A percentile compares a stretch with the other conserved stretches of the same genome.
phyloP scores from a whole-genome alignment of 2,329 filamentous ascomycete species.

The Aspergillus fumigatiaffinis region DNA sequence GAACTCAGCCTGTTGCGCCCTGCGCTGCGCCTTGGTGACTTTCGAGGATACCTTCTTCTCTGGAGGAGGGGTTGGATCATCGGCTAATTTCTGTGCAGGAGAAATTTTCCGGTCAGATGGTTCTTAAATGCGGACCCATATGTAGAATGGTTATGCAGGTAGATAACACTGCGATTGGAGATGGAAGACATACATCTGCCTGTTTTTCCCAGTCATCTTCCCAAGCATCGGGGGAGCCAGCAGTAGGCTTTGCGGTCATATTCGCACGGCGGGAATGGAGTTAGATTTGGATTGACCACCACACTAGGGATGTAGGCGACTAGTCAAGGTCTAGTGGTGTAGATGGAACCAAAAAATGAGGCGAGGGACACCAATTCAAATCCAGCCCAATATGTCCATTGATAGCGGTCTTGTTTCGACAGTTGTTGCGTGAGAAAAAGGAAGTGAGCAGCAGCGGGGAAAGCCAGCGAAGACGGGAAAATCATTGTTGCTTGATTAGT shows the following conservation, averaged over 20 bases:
- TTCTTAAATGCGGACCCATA: background rate
- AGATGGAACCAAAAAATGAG: background rate
- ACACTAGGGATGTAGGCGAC: background rate
- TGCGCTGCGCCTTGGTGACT: constrained; percentile 70
- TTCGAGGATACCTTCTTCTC: constrained; percentile 48
- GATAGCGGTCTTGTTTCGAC: background rate
- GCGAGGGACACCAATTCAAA: background rate
- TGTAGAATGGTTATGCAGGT: background rate
- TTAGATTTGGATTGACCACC: background rate
- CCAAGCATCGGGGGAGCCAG: constrained; percentile 72
- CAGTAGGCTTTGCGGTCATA: constrained; percentile 44
- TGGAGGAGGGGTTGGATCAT: constrained; percentile 35
- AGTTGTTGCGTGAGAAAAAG: background rate
- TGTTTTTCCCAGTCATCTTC: constrained; percentile 84
- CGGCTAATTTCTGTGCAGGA: constrained; percentile 36
- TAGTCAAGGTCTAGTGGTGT: background rate
- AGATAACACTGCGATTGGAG: background rate
- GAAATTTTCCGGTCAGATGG: constrained; percentile 3
- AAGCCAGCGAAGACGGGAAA: background rate
- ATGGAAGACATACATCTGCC: constrained; percentile 58
- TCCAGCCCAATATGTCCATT: background rate
- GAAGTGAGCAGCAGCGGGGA: background rate
- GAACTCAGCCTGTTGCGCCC: constrained; percentile 74
- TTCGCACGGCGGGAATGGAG: constrained; percentile 6
- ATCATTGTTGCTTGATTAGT: background rate